Percentiles rank a stretch among this genome's conserved stretches.
These are phyloP conservation scores for Hortiboletus campestris DNA, from an alignment of 768 basidiomycete genomes.

Conservation along the genomic window DNA sequence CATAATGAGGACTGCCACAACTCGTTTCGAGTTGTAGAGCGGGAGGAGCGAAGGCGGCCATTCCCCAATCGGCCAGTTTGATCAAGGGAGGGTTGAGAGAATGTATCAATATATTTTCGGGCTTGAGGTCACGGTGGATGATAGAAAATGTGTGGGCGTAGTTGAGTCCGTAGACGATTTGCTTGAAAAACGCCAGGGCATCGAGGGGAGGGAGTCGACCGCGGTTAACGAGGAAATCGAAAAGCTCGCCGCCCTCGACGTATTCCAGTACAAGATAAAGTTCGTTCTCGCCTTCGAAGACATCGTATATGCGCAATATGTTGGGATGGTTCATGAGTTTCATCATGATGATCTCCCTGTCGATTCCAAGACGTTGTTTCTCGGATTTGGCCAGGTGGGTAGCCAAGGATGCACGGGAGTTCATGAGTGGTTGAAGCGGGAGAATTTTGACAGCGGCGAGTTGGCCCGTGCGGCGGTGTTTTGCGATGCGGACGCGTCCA, in stretches of 20 bases:
- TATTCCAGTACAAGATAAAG: conserved; percentile 94
- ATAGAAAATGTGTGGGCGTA: conserved; percentile 98
- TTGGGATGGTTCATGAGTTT: conserved; percentile 99
- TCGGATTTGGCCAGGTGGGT: conserved; percentile 71
- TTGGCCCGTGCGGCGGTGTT: conserved; percentile 80
- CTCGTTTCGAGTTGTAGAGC: conserved; percentile 86
- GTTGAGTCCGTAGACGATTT: conserved; percentile 92
- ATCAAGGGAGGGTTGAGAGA: conserved; percentile 76
- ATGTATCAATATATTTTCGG: conserved; percentile 93
- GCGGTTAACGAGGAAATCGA: conserved; percentile 91
- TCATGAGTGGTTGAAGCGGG: conserved; percentile 74
- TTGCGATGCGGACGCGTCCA: conserved; percentile 92
- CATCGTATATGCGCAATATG: conserved; percentile 93
- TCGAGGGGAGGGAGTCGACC: conserved; percentile 78
- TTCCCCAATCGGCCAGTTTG: conserved; percentile 98
- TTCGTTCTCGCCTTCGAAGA: conserved; percentile 89
- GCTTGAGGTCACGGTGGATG: conserved; percentile 96
- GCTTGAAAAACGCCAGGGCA: conserved; percentile 90
- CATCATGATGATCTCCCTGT: conserved; percentile 98
- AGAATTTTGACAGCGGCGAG: conserved; percentile 97
- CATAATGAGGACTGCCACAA: conserved; percentile 96
- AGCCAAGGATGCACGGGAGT: conserved; percentile 65
- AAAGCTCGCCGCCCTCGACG: conserved; percentile 93
- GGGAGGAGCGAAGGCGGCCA: conserved; percentile 93
- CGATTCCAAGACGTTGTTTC: conserved; percentile 82